Conservation (phyloP, 805 yeast genomes). For the Metschnikowia rubicola region DNA sequence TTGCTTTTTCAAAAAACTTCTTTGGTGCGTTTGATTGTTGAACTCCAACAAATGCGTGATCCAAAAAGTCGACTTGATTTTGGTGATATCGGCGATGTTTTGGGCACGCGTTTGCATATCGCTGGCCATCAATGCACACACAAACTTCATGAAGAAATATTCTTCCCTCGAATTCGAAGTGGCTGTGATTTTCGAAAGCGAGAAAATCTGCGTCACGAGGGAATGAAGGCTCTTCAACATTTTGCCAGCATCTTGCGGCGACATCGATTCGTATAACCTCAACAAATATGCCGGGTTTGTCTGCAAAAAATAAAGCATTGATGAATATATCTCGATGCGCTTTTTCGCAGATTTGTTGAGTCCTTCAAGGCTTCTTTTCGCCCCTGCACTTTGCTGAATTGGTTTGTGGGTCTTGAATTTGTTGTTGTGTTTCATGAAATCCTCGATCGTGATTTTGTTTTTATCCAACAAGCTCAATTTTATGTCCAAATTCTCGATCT, state of each 20-base stretch:
- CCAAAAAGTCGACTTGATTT: conserved; percentile 40
- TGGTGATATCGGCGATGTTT: conserved; percentile 38
- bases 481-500: conserved; percentile 71
- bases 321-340: conserved; percentile 67
- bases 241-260: conserved; percentile 12
- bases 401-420: conserved; percentile 28
- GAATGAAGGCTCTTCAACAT: conserved; percentile 23
- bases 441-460: conserved; percentile 76
- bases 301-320: conserved; percentile 77
- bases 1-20: conserved; percentile 40
- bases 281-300: conserved; percentile 75
- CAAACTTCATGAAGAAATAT: conserved; percentile 56
- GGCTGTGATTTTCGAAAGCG: conserved; percentile 28
- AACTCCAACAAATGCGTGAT: conserved; percentile 40
- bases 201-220: conserved; percentile 26
- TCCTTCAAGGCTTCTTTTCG: conserved; percentile 25
- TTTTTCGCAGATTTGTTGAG: conserved; percentile 42
- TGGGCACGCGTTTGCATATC: conserved; percentile 33
- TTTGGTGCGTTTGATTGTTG: conserved; percentile 47
- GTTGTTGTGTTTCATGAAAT: conserved; percentile 47
- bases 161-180: conserved; percentile 62
- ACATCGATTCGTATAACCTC: conserved; percentile 42
- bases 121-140: conserved; percentile 44
- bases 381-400: conserved; percentile 12
- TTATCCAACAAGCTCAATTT: conserved; percentile 75